Evolutionary conservation across 306 rosid genomes (phyloP).

Genomic region (Crataegus laevigata): DNA sequence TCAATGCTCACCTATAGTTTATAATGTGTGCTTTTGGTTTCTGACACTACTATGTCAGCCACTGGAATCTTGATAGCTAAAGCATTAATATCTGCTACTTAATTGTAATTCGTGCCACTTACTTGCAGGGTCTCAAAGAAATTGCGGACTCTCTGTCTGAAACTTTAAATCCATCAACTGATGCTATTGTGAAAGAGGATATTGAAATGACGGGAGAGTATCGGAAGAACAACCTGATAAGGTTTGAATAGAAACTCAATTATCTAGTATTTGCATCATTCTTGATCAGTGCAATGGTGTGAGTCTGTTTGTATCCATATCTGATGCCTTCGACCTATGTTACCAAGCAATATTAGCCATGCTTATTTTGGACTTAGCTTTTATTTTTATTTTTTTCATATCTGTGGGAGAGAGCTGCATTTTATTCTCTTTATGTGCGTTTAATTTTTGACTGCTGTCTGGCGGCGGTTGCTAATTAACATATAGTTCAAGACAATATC

Average conservation of each 20-base stretch:
- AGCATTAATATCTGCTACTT: not conserved
- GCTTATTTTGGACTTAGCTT: not conserved
- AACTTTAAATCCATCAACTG: slow-evolving; percentile 28
- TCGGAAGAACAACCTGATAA: slow-evolving; percentile 34
- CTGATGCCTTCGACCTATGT: not conserved
- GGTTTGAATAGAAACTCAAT: slow-evolving; percentile 39
- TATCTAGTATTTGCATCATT: not conserved
- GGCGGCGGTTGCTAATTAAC: not conserved
- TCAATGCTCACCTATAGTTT: not conserved
- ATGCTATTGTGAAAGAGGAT: slow-evolving; percentile 28
- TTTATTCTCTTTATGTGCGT: not conserved
- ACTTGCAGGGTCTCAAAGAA: slow-evolving; percentile 76
- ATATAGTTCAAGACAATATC: not conserved
- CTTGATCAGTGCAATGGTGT: not conserved
- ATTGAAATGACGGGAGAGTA: slow-evolving; percentile 26
- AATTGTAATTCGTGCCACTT: slow-evolving; percentile 6
- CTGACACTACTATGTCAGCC: not conserved
- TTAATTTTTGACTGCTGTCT: not conserved
- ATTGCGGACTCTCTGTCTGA: slow-evolving; percentile 32
- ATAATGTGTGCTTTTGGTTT: not conserved
- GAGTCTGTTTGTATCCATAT: not conserved
- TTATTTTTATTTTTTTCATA: not conserved
- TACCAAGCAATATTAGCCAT: not conserved
- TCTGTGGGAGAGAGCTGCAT: not conserved
- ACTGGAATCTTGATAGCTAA: not conserved